These are phyloP conservation scores for Chaetomium globosum DNA, from an alignment of 2,329 filamentous ascomycete genomes.

Conservation along the genomic window DNA sequence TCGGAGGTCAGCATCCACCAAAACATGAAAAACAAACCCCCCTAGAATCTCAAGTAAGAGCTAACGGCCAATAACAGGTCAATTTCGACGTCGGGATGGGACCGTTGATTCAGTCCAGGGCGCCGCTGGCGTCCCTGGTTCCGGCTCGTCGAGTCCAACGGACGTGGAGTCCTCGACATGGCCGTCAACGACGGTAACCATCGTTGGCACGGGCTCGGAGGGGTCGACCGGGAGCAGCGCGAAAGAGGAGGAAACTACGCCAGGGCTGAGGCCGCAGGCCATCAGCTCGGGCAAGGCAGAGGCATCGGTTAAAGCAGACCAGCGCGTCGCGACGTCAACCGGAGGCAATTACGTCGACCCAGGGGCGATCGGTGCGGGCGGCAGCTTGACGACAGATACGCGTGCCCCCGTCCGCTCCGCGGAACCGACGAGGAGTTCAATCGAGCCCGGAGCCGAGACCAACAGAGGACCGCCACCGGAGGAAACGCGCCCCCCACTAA, in stretches of 20 bases:
- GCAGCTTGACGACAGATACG: conserved; percentile 31
- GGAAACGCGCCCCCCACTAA: conserved; percentile 17
- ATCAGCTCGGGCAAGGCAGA: background rate
- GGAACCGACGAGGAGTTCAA: conserved; percentile 24
- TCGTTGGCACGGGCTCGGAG: conserved; percentile 4
- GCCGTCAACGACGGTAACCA: conserved; percentile 21
- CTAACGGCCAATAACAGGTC: conserved; percentile 27
- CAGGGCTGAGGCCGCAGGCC: background rate
- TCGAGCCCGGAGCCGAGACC: conserved; percentile 24
- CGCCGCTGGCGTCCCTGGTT: conserved; percentile 13
- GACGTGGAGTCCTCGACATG: conserved; percentile 7
- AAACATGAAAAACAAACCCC: background rate
- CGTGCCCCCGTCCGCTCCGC: conserved; percentile 29
- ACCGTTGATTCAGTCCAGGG: conserved; percentile 13
- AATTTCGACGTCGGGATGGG: conserved; percentile 27
- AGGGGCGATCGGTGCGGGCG: conserved; percentile 25
- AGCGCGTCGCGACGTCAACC: conserved; percentile 1
- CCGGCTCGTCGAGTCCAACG: conserved; percentile 17
- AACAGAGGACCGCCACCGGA: conserved; percentile 27
- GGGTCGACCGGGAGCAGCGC: background rate
- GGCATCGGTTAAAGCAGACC: background rate
- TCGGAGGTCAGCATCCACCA: conserved; percentile 33
- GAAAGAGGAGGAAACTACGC: background rate
- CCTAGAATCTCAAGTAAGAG: background rate
- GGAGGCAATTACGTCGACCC: conserved; percentile 29